phyloP scores from a whole-genome alignment of 176 grass and related monocot species.

The Phoenix roebelenii region DNA sequence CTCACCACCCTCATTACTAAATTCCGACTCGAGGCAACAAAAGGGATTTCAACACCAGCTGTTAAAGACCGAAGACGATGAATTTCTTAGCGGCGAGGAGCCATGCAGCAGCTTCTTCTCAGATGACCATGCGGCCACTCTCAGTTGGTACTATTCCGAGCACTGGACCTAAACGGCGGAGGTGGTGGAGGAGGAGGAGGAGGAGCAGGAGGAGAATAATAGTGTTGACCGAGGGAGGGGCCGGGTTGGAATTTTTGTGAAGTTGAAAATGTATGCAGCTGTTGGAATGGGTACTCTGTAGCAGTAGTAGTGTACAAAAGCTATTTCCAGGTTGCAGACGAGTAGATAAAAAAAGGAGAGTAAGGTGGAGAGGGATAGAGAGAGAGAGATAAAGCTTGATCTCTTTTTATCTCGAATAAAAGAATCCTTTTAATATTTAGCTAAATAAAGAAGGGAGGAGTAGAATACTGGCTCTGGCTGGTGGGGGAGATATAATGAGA shows the following conservation, averaged over 20 bases:
- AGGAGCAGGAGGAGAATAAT: too few species aligned
- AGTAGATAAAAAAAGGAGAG: background rate
- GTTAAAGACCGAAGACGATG: background rate
- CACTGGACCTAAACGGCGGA: background rate
- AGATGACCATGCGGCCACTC: background rate
- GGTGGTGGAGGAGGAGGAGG: background rate
- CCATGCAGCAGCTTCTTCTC: constrained; percentile 1
- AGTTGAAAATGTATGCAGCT: background rate
- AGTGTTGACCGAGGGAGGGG: background rate
- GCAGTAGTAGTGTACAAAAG: background rate
- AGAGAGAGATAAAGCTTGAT: background rate
- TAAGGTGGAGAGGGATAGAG: background rate
- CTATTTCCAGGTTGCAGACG: background rate
- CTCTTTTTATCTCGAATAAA: background rate
- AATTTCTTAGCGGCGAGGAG: background rate
- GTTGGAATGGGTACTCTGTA: background rate
- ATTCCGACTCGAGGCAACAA: background rate
- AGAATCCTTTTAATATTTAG: too few species aligned
- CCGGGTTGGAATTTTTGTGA: background rate
- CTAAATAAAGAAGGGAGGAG: too few species aligned
- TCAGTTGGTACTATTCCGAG: background rate
- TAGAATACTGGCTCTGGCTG: too few species aligned
- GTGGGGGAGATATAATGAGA: too few species aligned
- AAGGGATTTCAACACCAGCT: background rate
- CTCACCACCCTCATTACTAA: background rate